Base-by-base conservation (phyloP, 306 rosid genomes). In the Prinsepia uniflora region DNA sequence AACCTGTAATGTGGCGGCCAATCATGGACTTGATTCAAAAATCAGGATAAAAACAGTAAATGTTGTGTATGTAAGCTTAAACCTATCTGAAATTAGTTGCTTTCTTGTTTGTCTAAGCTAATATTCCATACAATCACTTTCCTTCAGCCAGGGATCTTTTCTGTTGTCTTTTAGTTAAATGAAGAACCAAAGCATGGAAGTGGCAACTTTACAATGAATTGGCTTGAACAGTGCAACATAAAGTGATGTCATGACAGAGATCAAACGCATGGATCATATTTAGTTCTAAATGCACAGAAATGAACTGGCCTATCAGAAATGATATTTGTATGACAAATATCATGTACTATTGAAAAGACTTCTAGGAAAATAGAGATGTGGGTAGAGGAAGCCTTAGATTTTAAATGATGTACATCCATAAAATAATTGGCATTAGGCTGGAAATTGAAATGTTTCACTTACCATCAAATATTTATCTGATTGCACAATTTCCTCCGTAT, bases 381-480 rank as follows among this genome's bases (percentile, higher is more conserved):
- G n/a, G n/a, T n/a, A n/a, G n/a, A n/a, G n/a, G n/a, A n/a, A n/a
- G n/a, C n/a, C n/a, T n/a, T n/a, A n/a, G n/a, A 30, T 47, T 34
- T 19, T 67, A 13, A 17, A 48, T 8, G 9, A 67, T 45, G 44
- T 48, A 67, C 45, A 44, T 48, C 39, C 3, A 6, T 67, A 67
- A 67, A 30, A 11, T 34, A 15, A 30, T 67, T 45, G 43, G 20
- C 48, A 67, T 30, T 48, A 34, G 58, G 43, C 36, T 48, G 19
- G 73, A 80, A 47, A 66, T 19, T 60, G 36, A 68, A 39, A 59
- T 68, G 13, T 5, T 43, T n/a, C 47, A 34, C 94, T 84, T 76
- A 84, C 90, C 89, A 76, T 40, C 67, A 86, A 82, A 77, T 68
- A 76, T 61, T 75, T 81, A 75, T 86, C 84, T 56, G 77, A 70